phyloP scores from a whole-genome alignment of 1,284 basidiomycete genomes.

The Cystodermella granulosa region DNA sequence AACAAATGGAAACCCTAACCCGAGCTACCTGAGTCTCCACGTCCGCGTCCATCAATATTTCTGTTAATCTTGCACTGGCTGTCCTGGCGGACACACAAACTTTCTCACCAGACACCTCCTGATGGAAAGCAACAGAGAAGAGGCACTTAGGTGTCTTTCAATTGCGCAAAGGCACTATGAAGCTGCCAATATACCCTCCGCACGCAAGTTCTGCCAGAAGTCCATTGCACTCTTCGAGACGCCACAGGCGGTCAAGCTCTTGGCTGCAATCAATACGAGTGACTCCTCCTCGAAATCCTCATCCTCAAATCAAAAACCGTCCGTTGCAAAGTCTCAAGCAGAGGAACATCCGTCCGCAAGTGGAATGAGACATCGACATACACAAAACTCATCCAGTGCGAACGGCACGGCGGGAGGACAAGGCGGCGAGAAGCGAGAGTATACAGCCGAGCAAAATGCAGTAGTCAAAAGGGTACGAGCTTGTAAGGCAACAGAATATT shows the following conservation, averaged over 20 bases:
- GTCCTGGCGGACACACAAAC: no score
- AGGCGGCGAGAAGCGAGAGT: constrained; percentile 73
- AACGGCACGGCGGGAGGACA: constrained; percentile 48
- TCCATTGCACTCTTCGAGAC: constrained; percentile 81
- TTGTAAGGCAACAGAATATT: constrained; percentile 89
- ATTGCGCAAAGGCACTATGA: constrained; percentile 74
- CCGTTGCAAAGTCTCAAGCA: constrained; percentile 42
- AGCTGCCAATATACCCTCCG: constrained; percentile 67
- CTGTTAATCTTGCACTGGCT: not conserved
- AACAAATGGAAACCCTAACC: constrained; percentile 21
- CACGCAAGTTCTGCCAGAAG: constrained; percentile 89
- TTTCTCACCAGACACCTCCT: constrained; percentile 1
- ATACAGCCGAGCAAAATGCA: constrained; percentile 78
- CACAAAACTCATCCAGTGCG: constrained; percentile 26
- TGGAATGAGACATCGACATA: constrained; percentile 56
- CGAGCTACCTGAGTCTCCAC: constrained; percentile 8
- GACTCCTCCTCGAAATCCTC: constrained; percentile 35
- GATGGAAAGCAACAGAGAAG: constrained; percentile 89
- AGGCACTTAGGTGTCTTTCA: constrained; percentile 73
- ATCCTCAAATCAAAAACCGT: constrained; percentile 42
- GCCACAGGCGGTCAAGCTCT: constrained; percentile 66
- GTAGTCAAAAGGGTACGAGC: constrained; percentile 83
- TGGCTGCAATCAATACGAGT: constrained; percentile 59
- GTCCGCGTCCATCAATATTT: constrained; percentile 7
- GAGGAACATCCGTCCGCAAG: constrained; percentile 66